These are phyloP conservation scores for Mycena galopus DNA, from an alignment of 768 basidiomycete species.

Conservation along the genomic window DNA sequence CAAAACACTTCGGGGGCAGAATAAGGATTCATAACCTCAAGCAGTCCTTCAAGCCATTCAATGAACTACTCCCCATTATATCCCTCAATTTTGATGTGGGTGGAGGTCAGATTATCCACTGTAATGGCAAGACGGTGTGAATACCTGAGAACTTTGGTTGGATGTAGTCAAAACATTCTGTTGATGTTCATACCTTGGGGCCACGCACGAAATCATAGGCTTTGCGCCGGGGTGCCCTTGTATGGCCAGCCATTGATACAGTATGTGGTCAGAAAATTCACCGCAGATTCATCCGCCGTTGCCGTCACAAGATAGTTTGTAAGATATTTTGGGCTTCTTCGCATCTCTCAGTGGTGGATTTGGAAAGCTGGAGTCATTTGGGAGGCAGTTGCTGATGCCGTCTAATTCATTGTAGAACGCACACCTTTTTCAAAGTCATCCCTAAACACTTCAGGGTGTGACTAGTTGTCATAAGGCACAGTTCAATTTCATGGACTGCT, in stretches of 20 bases:
- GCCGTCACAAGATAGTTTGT: neutral
- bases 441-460: too few relatives aligned
- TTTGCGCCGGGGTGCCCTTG: neutral
- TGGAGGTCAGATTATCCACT: neutral
- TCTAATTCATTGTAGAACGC: too few relatives aligned
- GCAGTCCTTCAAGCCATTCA: too few relatives aligned
- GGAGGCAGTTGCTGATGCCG: too few relatives aligned
- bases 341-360: neutral
- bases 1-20: too few relatives aligned
- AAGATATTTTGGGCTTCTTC: neutral
- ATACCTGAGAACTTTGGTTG: neutral
- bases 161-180: neutral
- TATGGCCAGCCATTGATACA: neutral
- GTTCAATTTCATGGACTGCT: too few relatives aligned
- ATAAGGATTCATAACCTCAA: too few relatives aligned
- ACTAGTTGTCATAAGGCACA: too few relatives aligned
- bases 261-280: neutral
- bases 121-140: neutral
- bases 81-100: too few relatives aligned
- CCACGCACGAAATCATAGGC: neutral
- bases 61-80: too few relatives aligned
- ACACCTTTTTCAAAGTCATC: too few relatives aligned
- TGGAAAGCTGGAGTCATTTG: neutral
- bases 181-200: neutral
- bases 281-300: neutral